Percentiles rank a stretch among this genome's conserved stretches.
These are phyloP conservation scores for Fusarium tupiense DNA, from an alignment of 2,329 filamentous ascomycete genomes.

Conservation along the genomic window DNA sequence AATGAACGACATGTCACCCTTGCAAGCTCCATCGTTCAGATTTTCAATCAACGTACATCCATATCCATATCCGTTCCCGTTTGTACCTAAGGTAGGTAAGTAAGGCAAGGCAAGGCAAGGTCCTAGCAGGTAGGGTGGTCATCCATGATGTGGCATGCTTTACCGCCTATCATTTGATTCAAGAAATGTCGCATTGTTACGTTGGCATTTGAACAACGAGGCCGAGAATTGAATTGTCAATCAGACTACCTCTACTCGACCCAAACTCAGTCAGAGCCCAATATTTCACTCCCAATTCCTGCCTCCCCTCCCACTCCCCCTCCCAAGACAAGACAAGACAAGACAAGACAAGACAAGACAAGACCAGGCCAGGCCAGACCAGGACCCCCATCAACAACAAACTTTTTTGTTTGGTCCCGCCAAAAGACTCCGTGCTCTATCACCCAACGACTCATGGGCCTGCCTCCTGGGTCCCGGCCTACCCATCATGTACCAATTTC, in stretches of 20 bases:
- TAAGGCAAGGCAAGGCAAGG: background rate
- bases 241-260: background rate
- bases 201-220: constrained; percentile 1
- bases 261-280: constrained; percentile 14
- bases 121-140: background rate
- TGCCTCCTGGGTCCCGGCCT: constrained; percentile 25
- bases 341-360: too few relatives aligned
- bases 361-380: background rate
- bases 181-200: constrained; percentile 26
- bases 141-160: constrained; percentile 30
- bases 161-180: constrained; percentile 28
- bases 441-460: constrained; percentile 10
- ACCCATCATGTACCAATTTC: constrained; percentile 17
- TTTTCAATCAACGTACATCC: background rate
- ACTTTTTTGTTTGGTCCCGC: constrained; percentile 15
- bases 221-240: background rate
- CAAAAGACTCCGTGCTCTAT: constrained; percentile 15
- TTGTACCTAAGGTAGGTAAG: background rate
- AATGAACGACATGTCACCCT: constrained; percentile 32
- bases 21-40: background rate
- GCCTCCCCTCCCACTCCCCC: background rate
- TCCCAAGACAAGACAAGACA: background rate
- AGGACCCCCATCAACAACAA: constrained; percentile 18
- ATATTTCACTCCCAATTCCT: constrained; percentile 12
- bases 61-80: background rate